These are phyloP conservation scores for Pleurotus ostreatus DNA, from an alignment of 768 basidiomycete species.

Conservation along the genomic window DNA sequence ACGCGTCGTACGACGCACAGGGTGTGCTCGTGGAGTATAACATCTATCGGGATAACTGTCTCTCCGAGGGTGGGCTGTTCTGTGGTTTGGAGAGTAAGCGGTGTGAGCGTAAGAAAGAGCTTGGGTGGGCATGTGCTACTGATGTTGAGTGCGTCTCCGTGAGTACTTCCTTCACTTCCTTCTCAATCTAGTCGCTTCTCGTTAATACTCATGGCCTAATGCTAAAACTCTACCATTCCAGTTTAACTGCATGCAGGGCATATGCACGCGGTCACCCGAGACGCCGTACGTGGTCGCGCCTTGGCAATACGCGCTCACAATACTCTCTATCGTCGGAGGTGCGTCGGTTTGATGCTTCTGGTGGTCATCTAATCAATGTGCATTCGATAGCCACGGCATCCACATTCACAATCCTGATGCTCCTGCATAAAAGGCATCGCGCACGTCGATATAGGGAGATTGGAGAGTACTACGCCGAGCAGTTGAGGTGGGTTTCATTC, in stretches of 20 bases:
- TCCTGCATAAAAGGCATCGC: slow-evolving; percentile 39
- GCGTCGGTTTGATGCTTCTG: slow-evolving; percentile 12
- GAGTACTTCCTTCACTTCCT: slow-evolving; percentile 10
- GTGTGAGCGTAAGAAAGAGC: slow-evolving; percentile 40
- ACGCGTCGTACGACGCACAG: slow-evolving; percentile 39
- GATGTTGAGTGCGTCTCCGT: slow-evolving; percentile 55
- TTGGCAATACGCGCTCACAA: slow-evolving; percentile 41
- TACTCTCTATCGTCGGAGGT: slow-evolving; percentile 35
- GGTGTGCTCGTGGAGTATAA: slow-evolving; percentile 40
- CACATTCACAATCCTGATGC: slow-evolving; percentile 30
- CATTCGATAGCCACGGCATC: slow-evolving; percentile 29
- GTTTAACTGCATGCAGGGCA: slow-evolving; percentile 9
- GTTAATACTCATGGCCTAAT: no score
- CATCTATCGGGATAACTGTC: slow-evolving; percentile 59
- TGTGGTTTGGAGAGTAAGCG: slow-evolving; percentile 42
- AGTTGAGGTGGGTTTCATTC: slow-evolving; percentile 27
- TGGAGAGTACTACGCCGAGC: slow-evolving; percentile 46
- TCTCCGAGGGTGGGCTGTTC: slow-evolving; percentile 40
- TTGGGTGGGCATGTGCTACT: slow-evolving; percentile 39
- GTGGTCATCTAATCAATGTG: not conserved
- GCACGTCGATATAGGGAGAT: slow-evolving; percentile 33
- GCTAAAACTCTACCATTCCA: not conserved
- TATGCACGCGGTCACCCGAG: slow-evolving; percentile 31
- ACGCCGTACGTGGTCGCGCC: slow-evolving; percentile 32
- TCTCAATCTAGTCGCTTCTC: not conserved